Conservation (phyloP, 345 rosid genomes). For the Ceriops decandra region DNA sequence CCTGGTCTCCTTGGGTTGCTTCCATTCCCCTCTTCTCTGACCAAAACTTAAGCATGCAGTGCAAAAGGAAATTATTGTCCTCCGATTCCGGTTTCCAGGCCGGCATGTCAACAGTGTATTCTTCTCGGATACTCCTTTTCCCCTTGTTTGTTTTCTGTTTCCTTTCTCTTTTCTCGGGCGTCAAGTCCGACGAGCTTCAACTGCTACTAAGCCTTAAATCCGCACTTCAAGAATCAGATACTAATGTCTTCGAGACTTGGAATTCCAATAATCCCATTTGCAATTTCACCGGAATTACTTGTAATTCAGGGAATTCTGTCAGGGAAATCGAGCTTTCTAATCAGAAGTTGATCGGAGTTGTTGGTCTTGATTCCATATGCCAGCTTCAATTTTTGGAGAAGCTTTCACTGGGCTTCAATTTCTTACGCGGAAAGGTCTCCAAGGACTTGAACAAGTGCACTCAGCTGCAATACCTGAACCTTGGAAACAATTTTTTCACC, state of each 20-base stretch:
- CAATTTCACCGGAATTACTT: conserved; percentile 60
- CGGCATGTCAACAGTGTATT: conserved; percentile 28
- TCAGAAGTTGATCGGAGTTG: conserved; percentile 36
- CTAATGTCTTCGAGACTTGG: conserved; percentile 53
- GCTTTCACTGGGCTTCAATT: conserved; percentile 69
- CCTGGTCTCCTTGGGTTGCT: not conserved
- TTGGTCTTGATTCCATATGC: conserved; percentile 55
- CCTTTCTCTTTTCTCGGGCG: conserved; percentile 17
- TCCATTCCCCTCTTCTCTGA: not conserved
- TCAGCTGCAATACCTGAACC: conserved; percentile 56
- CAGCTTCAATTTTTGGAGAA: conserved; percentile 49
- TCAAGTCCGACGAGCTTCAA: conserved; percentile 56
- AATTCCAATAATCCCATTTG: conserved; percentile 28
- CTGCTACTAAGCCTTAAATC: conserved; percentile 46
- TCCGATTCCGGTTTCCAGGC: conserved; percentile 7
- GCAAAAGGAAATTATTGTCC: too few species aligned
- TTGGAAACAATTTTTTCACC: conserved; percentile 62
- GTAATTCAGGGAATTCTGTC: conserved; percentile 42
- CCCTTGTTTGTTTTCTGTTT: conserved; percentile 25
- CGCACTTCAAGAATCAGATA: conserved; percentile 25
- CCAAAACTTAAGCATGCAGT: not conserved
- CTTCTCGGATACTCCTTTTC: conserved; percentile 1
- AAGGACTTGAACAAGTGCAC: conserved; percentile 46
- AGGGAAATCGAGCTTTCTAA: conserved; percentile 64
- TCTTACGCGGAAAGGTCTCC: conserved; percentile 38